Evolutionary conservation across 495 filamentous ascomycete genomes (phyloP).

Genomic region (Jackrogersella minutella): DNA sequence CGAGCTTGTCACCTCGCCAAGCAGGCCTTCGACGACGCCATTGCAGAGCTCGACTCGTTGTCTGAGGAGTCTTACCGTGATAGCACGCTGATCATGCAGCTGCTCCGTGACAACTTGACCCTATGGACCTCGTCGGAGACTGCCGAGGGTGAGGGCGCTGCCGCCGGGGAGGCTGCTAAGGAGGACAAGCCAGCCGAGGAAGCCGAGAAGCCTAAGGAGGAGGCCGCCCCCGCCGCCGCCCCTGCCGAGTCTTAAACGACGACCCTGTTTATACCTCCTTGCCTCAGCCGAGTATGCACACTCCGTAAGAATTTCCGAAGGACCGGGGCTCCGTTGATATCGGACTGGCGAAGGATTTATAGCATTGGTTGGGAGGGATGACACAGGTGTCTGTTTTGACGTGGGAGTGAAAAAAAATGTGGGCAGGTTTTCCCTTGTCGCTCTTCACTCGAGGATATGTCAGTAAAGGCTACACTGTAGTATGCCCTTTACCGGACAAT

Average conservation of each 20-base stretch:
- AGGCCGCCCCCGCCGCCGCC: conserved; percentile 58
- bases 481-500: conserved; percentile 41
- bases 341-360: conserved; percentile 41
- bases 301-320: conserved; percentile 34
- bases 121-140: conserved; percentile 98
- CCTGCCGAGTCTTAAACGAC: conserved; percentile 48
- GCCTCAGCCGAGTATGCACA: conserved; percentile 44
- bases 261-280: conserved; percentile 37
- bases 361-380: conserved; percentile 40
- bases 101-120: conserved; percentile 98
- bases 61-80: conserved; percentile 99
- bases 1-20: conserved; percentile 99
- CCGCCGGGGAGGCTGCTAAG: conserved; percentile 67
- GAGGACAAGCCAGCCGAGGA: conserved; percentile 62
- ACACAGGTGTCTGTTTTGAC: conserved; percentile 41
- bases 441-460: conserved; percentile 39
- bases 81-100: conserved; percentile 99
- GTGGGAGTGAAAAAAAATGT: conserved; percentile 43
- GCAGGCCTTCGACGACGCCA: conserved; percentile 99
- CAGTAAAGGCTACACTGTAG: conserved; percentile 40
- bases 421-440: conserved; percentile 40
- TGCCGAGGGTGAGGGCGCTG: conserved; percentile 77
- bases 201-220: conserved; percentile 62
- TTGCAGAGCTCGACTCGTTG: conserved; percentile 97
- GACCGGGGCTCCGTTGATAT: conserved; percentile 44